A percentile compares a stretch with the other conserved stretches of the same genome.
These are phyloP conservation scores for Climacium dendroides DNA, from an alignment of 225 moss, liverwort and hornwort species.

Conservation along the genomic window DNA sequence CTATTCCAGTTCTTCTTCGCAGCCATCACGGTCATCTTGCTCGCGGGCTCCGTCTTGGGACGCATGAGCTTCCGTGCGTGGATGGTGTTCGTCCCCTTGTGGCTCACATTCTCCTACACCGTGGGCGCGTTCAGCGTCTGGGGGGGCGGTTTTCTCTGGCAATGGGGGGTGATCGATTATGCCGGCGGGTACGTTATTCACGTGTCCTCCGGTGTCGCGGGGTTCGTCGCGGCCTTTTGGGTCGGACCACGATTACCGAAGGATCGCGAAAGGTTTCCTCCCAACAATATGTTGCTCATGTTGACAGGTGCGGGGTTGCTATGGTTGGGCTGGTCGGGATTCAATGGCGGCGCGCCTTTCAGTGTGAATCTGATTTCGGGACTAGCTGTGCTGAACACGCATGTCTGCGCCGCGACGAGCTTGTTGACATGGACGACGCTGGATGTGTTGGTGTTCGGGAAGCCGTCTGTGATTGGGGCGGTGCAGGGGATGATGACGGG, in stretches of 20 bases:
- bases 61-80: conserved; percentile 46
- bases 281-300: conserved; percentile 41
- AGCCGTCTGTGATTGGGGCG: conserved; percentile 37
- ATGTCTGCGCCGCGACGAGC: conserved; percentile 29
- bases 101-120: conserved; percentile 42
- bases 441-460: conserved; percentile 31
- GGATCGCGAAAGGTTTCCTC: conserved; percentile 32
- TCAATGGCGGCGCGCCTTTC: conserved; percentile 27
- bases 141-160: conserved; percentile 38
- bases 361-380: conserved; percentile 11
- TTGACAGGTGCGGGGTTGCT: conserved; percentile 28
- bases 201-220: conserved; percentile 27
- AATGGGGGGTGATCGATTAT: conserved; percentile 41
- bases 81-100: conserved; percentile 36
- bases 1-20: conserved; percentile 42
- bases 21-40: conserved; percentile 30
- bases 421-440: conserved; percentile 28
- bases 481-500: conserved; percentile 47
- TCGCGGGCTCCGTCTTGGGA: conserved; percentile 24
- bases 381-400: conserved; percentile 25
- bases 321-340: conserved; percentile 37
- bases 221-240: conserved; percentile 34
- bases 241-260: conserved; percentile 24
- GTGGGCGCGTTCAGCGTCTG: conserved; percentile 36
- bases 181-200: conserved; percentile 38